phyloP scores from a whole-genome alignment of 495 filamentous ascomycete genomes.

The Oidiodendron maius region DNA sequence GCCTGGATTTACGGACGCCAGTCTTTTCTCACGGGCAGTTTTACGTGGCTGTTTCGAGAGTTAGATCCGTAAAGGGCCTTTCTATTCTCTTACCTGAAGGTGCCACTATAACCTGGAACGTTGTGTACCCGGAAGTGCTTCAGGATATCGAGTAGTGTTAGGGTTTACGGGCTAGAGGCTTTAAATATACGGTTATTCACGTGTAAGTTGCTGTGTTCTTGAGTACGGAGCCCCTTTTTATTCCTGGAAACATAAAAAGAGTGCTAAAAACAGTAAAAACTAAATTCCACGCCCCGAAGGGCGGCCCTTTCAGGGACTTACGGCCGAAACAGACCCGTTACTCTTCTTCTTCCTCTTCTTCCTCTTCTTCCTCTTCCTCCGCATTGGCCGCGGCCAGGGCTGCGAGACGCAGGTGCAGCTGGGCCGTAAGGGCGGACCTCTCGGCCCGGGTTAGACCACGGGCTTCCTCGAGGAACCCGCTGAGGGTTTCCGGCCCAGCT shows the following conservation, averaged over 20 bases:
- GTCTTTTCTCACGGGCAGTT: conserved; percentile 1
- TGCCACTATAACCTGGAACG: not conserved
- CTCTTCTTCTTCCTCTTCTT: not conserved
- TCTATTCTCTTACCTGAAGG: not conserved
- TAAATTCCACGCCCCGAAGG: not conserved
- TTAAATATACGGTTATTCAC: not conserved
- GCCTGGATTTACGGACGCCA: not conserved
- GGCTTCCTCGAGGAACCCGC: not conserved
- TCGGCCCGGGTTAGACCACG: not conserved
- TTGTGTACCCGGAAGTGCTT: not conserved
- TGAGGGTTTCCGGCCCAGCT: not conserved
- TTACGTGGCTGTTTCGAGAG: not conserved
- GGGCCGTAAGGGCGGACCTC: not conserved
- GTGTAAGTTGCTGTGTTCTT: not conserved
- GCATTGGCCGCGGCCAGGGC: not conserved
- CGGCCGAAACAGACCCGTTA: not conserved
- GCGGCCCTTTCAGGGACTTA: not conserved
- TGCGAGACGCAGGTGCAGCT: not conserved
- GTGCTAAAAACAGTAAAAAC: not conserved
- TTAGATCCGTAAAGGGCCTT: not conserved
- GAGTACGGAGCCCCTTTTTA: not conserved
- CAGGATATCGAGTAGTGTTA: not conserved
- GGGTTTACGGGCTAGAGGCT: not conserved
- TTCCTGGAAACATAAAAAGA: not conserved
- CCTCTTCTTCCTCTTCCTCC: not conserved